Base-by-base conservation (phyloP, 345 rosid genomes). In the Sonneratia alba region DNA sequence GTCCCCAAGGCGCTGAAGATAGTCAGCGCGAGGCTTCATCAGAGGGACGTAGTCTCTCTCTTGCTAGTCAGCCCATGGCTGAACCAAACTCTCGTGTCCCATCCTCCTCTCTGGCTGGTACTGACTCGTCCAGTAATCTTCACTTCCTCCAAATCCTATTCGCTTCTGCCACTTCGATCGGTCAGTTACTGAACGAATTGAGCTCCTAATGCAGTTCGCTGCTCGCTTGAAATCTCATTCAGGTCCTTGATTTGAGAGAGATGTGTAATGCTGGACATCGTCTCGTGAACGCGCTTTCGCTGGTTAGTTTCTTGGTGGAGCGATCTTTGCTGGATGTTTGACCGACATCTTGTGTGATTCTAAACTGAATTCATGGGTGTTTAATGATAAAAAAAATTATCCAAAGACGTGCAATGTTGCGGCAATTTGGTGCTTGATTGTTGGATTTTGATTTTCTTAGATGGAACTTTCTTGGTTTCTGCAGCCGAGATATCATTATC, bases 161-260 rank as follows among this genome's bases (percentile, higher is more conserved):
- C 36, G 40, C 45, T 36, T 59, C 21, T 3, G 24, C 37, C n/a
- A 45, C 27, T 55, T 22, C 16, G 24, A 70, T 32, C 64, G 7
- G n/a, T 27, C 15, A 13, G 6, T 47, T 47, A 9, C 55, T 43
- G 36, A 73, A 14, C 32, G 68, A 43, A 53, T 14, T 36, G 27
- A 37, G 65, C 49, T 6, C 70, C 71, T 40, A 73, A 16, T 77
- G 78, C 68, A 74, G n/a, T 74, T 74, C 79, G 64, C 73, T 32
- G 64, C 78, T 66, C 36, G 74, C 70, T 57, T 63, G 73, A 34
- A 11, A 11, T 74, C 7, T 56, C 16, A 43, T 74, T 65, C 79
- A 93, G 98, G 82, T 66, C 65, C 84, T 94, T 63, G 88, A 94
- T 79, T 73, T 91, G 80, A 91, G 87, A 5, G 98, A 94, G 87